Conservation (phyloP, 192 early-diverging fungal genomes). For the Coemansia sp. region DNA sequence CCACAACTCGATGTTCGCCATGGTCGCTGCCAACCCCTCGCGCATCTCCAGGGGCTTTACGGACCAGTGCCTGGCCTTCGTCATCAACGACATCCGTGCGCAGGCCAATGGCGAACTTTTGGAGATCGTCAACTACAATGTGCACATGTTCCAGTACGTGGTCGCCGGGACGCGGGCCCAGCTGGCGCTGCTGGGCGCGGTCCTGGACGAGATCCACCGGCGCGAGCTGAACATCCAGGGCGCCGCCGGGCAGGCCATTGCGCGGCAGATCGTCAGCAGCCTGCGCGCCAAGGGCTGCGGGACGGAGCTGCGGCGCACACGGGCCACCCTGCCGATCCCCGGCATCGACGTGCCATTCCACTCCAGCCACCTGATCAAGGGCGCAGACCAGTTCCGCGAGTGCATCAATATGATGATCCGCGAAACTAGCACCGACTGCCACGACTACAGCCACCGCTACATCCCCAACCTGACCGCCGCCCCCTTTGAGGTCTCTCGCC, state of each 20-base stretch:
- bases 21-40: conserved; percentile 90
- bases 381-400: conserved; percentile 83
- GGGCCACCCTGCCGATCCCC: conserved; percentile 82
- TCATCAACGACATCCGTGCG: conserved; percentile 60
- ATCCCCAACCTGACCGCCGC: conserved; percentile 95
- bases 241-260: not conserved
- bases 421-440: conserved; percentile 67
- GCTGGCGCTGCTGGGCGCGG: conserved; percentile 67
- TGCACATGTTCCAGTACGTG: conserved; percentile 95
- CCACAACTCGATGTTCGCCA: conserved; percentile 86
- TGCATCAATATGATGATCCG: conserved; percentile 77
- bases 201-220: conserved; percentile 75
- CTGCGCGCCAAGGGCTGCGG: conserved; percentile 51
- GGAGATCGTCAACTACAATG: conserved; percentile 98
- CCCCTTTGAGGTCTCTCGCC: conserved; percentile 71
- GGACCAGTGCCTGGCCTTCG: conserved; percentile 58
- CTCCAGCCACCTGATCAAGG: conserved; percentile 81
- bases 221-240: conserved; percentile 52
- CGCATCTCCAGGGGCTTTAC: conserved; percentile 74
- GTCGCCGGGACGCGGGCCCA: conserved; percentile 75
- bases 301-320: conserved; percentile 63
- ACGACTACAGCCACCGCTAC: conserved; percentile 69
- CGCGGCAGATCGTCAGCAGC: conserved; percentile 51
- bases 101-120: conserved; percentile 59
- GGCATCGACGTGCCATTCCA: conserved; percentile 98